These are phyloP conservation scores for Sutorius australiensis DNA, from an alignment of 768 basidiomycete genomes.

Conservation along the genomic window DNA sequence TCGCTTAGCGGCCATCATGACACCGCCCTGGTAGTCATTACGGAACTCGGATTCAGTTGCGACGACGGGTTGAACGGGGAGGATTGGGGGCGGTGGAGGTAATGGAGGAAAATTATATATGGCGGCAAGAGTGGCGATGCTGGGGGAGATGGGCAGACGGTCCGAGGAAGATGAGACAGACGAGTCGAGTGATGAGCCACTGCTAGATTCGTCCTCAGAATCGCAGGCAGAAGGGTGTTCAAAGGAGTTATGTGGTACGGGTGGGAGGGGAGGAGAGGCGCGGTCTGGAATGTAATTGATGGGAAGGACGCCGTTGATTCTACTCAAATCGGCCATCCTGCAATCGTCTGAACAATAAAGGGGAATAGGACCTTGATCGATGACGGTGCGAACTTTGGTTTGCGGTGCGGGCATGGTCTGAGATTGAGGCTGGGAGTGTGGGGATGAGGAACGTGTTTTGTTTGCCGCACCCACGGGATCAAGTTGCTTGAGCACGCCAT, in stretches of 20 bases:
- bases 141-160: conserved; percentile 19
- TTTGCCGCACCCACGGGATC: conserved; percentile 21
- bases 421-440: conserved; percentile 19
- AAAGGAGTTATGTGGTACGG: conserved; percentile 40
- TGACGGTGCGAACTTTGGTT: conserved; percentile 58
- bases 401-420: conserved; percentile 30
- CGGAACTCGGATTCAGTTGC: conserved; percentile 29
- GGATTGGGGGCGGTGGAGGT: conserved; percentile 49
- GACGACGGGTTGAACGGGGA: conserved; percentile 20
- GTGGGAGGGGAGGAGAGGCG: conserved; percentile 38
- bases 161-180: conserved; percentile 26
- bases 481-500: conserved; percentile 48
- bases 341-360: conserved; percentile 85
- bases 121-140: conserved; percentile 38
- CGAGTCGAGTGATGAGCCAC: conserved; percentile 38
- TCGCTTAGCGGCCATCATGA: conserved; percentile 67
- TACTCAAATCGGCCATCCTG: conserved; percentile 53
- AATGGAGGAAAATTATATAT: conserved; percentile 48
- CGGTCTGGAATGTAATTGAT: conserved; percentile 48
- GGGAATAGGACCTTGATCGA: conserved; percentile 76
- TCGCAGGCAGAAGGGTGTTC: conserved; percentile 24
- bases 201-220: conserved; percentile 41
- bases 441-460: conserved; percentile 14
- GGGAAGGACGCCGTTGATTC: conserved; percentile 37
- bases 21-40: conserved; percentile 51